These are phyloP conservation scores for Nicotiana obtusifolia DNA, from an alignment of 257 asterid species.

Conservation along the genomic window DNA sequence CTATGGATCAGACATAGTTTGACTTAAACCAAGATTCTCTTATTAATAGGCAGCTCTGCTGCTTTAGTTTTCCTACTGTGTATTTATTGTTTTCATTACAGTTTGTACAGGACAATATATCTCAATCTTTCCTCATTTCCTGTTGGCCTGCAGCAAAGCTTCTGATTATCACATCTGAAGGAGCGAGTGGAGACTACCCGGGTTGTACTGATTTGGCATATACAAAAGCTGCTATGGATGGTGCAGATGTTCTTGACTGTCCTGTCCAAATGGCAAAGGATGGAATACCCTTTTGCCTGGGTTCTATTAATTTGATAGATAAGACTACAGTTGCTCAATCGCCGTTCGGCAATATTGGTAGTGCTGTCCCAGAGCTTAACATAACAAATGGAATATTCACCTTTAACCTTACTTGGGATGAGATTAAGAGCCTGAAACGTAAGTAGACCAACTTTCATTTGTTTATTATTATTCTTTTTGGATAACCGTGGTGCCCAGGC, in stretches of 20 bases:
- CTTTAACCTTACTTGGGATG: slow-evolving; percentile 68
- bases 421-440: slow-evolving; percentile 54
- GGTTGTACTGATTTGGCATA: slow-evolving; percentile 73
- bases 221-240: slow-evolving; percentile 56
- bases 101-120: background rate
- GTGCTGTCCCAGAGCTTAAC: slow-evolving; percentile 42
- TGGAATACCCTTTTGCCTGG: slow-evolving; percentile 67
- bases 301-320: slow-evolving; percentile 54
- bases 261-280: slow-evolving; percentile 69
- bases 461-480: too few species aligned
- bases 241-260: slow-evolving; percentile 67
- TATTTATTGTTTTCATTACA: background rate
- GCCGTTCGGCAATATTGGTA: slow-evolving; percentile 25
- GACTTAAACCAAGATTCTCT: background rate
- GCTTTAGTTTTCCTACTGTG: background rate
- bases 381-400: slow-evolving; percentile 41
- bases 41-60: background rate
- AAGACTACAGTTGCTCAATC: slow-evolving; percentile 40
- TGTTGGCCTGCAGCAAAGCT: slow-evolving; percentile 16
- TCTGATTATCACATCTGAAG: slow-evolving; percentile 59
- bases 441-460: slow-evolving; percentile 23
- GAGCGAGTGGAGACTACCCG: slow-evolving; percentile 80
- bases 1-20: background rate
- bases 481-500: too few species aligned
- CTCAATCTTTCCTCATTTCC: background rate